These are phyloP conservation scores for Fusarium hostae DNA, from an alignment of 2,329 filamentous ascomycete species.

Conservation along the genomic window DNA sequence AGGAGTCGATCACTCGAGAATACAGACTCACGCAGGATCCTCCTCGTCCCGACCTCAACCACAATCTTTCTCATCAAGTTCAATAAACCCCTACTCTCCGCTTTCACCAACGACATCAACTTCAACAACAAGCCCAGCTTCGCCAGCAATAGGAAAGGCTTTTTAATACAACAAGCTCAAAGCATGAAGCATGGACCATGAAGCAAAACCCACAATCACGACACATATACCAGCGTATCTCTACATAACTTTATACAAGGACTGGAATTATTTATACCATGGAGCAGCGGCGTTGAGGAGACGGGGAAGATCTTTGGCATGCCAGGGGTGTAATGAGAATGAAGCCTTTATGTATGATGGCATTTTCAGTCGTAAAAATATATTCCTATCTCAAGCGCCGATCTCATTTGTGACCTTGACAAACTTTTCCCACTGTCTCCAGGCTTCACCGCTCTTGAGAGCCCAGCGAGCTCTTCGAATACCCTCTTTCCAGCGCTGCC, in stretches of 20 bases:
- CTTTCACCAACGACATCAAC: slow-evolving; percentile 27
- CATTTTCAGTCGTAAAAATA: neutral
- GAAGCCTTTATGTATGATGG: slow-evolving; percentile 4
- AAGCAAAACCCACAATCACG: neutral
- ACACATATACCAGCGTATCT: slow-evolving; percentile 11
- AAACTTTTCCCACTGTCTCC: slow-evolving; percentile 84
- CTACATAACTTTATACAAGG: neutral
- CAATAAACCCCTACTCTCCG: slow-evolving; percentile 28
- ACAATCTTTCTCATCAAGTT: slow-evolving; percentile 29
- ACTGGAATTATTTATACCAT: slow-evolving; percentile 24
- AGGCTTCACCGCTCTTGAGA: slow-evolving; percentile 85
- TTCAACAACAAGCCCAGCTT: slow-evolving; percentile 10
- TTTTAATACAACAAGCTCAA: slow-evolving; percentile 7
- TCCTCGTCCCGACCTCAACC: slow-evolving; percentile 23
- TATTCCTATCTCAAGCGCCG: slow-evolving; percentile 26
- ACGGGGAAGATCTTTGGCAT: neutral
- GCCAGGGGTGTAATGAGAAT: slow-evolving; percentile 2
- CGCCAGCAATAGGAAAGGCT: slow-evolving; percentile 23
- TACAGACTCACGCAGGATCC: slow-evolving; percentile 17
- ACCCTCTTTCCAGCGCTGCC: slow-evolving; percentile 94
- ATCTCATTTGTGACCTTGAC: slow-evolving; percentile 80
- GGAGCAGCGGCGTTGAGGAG: slow-evolving; percentile 1
- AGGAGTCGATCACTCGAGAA: slow-evolving; percentile 36
- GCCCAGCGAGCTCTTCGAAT: slow-evolving; percentile 88
- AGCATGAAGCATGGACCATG: neutral